Evolutionary conservation across 2,329 filamentous ascomycete genomes (phyloP), one percentile per base, ranked within the genome.

Genomic region (Hymenotorrendiella dingleyae): DNA sequence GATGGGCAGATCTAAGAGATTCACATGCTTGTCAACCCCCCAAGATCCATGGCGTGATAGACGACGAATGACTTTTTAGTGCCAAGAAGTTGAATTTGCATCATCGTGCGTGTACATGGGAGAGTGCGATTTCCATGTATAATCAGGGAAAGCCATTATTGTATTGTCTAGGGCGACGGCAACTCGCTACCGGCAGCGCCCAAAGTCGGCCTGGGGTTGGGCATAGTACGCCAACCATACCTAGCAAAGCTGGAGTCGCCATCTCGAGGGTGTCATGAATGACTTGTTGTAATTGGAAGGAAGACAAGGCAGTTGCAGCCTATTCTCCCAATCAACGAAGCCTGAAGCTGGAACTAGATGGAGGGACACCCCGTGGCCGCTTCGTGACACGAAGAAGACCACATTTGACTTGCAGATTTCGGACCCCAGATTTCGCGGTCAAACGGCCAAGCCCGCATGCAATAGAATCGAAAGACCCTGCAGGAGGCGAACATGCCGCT

Each of bases 1-100:
- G n/a, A n/a, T n/a, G n/a, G n/a, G n/a, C n/a, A n/a, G n/a, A 17
- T 12, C 22, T 23, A 40, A 14, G 11, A 20, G 17, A 17, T 40
- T 40, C 28, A 40, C 37, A 40, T 40, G 37, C 37, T 28, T n/a
- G n/a, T n/a, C n/a, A n/a, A n/a, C n/a, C 10, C 30, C 23, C 16
- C 11, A n/a, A 11, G 19, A 22, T 23, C 19, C 21, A 20, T 40
- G 20, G 37, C 24, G 36, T 39, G 36, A 29, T 39, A 17, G 26
- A 29, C 14, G 9, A 39, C n/a, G n/a, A n/a, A n/a, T n/a, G n/a
- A n/a, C n/a, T n/a, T n/a, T n/a, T n/a, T n/a, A n/a, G n/a, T 14
- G 37, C 37, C 27, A 40, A 33, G 28, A 17, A n/a, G n/a, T n/a
- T n/a, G n/a, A n/a, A n/a, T n/a, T n/a, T n/a, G n/a, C n/a, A n/a